Evolutionary conservation across 345 rosid species (phyloP).

Genomic region (Lagerstroemia speciosa): DNA sequence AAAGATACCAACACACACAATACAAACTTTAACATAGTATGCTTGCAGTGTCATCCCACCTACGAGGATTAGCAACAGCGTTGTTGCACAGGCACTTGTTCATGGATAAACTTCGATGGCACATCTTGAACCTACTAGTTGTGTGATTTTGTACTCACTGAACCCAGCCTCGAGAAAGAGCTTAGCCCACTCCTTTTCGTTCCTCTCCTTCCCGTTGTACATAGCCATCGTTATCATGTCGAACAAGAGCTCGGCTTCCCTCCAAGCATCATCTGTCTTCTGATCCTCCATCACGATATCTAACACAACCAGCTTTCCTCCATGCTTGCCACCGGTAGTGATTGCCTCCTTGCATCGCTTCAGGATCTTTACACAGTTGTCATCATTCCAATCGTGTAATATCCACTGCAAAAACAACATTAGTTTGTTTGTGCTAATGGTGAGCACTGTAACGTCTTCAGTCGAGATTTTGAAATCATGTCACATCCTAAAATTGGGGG

Average conservation of each 20-base stretch:
- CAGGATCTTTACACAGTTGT: too few relatives aligned
- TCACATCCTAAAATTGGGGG: too few relatives aligned
- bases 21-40: too few relatives aligned
- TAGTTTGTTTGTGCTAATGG: too few relatives aligned
- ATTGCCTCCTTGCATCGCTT: slow-evolving; percentile 30
- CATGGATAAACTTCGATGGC: slow-evolving; percentile 42
- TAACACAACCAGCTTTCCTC: slow-evolving; percentile 21
- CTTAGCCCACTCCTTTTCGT: too few relatives aligned
- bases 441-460: too few relatives aligned
- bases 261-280: slow-evolving; percentile 7
- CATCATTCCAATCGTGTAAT: slow-evolving; percentile 26
- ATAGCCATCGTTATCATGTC: slow-evolving; percentile 32
- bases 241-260: slow-evolving; percentile 25
- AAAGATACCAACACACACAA: too few relatives aligned
- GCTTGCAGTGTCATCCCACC: too few relatives aligned
- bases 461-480: too few relatives aligned
- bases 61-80: too few relatives aligned
- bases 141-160: slow-evolving; percentile 23
- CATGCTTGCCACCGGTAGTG: not conserved
- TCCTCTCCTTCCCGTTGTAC: slow-evolving; percentile 26
- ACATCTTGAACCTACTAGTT: slow-evolving; percentile 35
- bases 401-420: not conserved
- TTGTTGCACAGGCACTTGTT: too few relatives aligned
- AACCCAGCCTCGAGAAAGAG: slow-evolving; percentile 31
- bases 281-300: slow-evolving; percentile 9